Conservation (phyloP, 768 basidiomycete genomes). For the Nevesoporus exiguus region DNA sequence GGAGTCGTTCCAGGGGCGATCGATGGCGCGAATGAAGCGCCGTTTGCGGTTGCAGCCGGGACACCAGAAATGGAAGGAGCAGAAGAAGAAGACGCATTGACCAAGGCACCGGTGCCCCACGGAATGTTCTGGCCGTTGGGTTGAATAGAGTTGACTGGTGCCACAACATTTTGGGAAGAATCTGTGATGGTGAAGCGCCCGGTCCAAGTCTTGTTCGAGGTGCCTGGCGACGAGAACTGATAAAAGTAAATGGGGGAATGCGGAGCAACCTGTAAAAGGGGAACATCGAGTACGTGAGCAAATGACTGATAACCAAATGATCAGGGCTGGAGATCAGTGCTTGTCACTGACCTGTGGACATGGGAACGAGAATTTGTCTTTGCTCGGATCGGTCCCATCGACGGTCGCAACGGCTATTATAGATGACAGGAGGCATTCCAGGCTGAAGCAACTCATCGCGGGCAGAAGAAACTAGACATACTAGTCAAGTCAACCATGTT, state of each 20-base stretch:
- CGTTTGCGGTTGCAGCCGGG: no score
- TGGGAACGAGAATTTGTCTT: slow-evolving; percentile 48
- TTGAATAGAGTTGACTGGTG: slow-evolving; percentile 53
- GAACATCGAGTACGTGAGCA: background rate
- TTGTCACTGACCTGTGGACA: slow-evolving; percentile 59
- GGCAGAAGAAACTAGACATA: slow-evolving; percentile 33
- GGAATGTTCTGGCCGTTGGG: slow-evolving; percentile 48
- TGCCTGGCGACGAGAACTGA: slow-evolving; percentile 55
- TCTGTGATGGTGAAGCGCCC: slow-evolving; percentile 73
- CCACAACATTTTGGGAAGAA: slow-evolving; percentile 39
- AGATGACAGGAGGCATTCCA: background rate
- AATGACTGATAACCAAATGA: background rate
- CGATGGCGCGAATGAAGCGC: slow-evolving; percentile 4
- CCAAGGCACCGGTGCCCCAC: slow-evolving; percentile 65
- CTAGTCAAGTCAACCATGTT: slow-evolving; percentile 66
- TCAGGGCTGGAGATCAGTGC: background rate
- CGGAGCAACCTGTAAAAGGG: slow-evolving; percentile 48
- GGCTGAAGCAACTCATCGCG: background rate
- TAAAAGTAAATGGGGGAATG: slow-evolving; percentile 77
- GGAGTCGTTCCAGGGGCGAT: background rate
- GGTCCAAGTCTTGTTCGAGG: slow-evolving; percentile 55
- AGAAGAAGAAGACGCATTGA: slow-evolving; percentile 39
- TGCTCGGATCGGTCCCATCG: slow-evolving; percentile 55
- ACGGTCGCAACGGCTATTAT: slow-evolving; percentile 56
- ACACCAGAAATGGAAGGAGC: slow-evolving; percentile 2